A percentile compares a stretch with the other conserved stretches of the same genome.
Conservation (phyloP, 257 asterid species). For the Mitragyna speciosa region DNA sequence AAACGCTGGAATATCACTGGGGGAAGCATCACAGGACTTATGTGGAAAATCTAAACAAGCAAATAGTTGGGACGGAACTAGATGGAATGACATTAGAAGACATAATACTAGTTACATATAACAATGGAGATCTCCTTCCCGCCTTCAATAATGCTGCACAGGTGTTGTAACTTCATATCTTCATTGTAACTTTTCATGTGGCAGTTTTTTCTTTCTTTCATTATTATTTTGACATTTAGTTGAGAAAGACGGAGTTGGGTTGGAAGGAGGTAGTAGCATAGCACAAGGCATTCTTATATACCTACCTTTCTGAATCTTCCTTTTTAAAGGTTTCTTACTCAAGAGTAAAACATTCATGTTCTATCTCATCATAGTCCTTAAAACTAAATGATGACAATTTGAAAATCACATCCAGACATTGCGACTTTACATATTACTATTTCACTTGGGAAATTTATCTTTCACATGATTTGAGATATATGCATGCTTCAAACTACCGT, state of each 20-base stretch:
- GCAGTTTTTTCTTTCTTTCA: not conserved
- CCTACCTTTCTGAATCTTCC: too few species aligned
- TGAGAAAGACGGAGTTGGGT: not conserved
- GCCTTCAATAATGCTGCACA: constrained; percentile 97
- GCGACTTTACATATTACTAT: not conserved
- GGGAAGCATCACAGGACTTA: constrained; percentile 93
- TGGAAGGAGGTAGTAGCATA: too few species aligned
- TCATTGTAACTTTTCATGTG: not conserved
- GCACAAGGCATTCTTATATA: too few species aligned
- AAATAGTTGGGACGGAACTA: constrained; percentile 76
- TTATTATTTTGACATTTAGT: not conserved
- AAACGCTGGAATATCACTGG: constrained; percentile 93
- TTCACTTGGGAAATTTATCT: not conserved
- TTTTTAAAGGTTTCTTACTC: not conserved
- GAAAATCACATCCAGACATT: not conserved
- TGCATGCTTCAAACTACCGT: not conserved
- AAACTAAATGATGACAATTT: not conserved
- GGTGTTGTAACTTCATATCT: constrained; percentile 36
- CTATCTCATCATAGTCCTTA: not conserved
- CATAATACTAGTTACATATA: constrained; percentile 59
- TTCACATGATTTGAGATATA: not conserved
- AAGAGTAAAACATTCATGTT: not conserved
- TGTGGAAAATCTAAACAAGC: constrained; percentile 92
- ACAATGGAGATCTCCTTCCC: constrained; percentile 84
- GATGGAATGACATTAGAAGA: constrained; percentile 68